phyloP scores from a whole-genome alignment of 2,329 filamentous ascomycete genomes.

The Trichophyton schoenleinii region DNA sequence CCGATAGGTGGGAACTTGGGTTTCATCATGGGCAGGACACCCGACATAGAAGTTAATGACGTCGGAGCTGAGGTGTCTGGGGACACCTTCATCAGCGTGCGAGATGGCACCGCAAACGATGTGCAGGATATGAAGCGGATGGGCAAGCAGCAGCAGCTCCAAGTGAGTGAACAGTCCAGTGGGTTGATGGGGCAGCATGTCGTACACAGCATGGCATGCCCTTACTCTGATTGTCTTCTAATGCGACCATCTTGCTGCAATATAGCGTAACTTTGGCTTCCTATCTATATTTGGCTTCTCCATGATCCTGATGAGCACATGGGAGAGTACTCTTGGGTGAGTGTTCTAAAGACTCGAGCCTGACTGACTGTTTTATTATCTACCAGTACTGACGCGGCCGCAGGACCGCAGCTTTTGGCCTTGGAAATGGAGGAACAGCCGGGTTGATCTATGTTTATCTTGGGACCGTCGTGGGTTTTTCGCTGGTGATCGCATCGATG shows the following conservation, averaged over 20 bases:
- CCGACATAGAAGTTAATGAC: conserved; percentile 3
- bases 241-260: background rate
- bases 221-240: background rate
- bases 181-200: background rate
- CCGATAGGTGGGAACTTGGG: background rate
- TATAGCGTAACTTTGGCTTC: conserved; percentile 7
- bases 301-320: conserved; percentile 21
- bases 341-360: background rate
- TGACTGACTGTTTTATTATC: background rate
- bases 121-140: conserved; percentile 6
- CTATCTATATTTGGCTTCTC: conserved; percentile 8
- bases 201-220: background rate
- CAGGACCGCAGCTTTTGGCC: conserved; percentile 19
- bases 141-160: conserved; percentile 7
- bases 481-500: conserved; percentile 27
- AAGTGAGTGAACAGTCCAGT: background rate
- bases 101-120: conserved; percentile 6
- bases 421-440: conserved; percentile 28
- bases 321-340: conserved; percentile 32
- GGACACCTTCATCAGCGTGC: conserved; percentile 2
- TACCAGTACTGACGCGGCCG: background rate
- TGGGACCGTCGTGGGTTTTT: conserved; percentile 22
- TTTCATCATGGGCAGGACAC: background rate
- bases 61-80: background rate
- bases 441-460: conserved; percentile 29